Percentiles rank a stretch among this genome's conserved stretches.
phyloP scores from a whole-genome alignment of 2,329 filamentous ascomycete genomes.

The Calonectria pteridis region DNA sequence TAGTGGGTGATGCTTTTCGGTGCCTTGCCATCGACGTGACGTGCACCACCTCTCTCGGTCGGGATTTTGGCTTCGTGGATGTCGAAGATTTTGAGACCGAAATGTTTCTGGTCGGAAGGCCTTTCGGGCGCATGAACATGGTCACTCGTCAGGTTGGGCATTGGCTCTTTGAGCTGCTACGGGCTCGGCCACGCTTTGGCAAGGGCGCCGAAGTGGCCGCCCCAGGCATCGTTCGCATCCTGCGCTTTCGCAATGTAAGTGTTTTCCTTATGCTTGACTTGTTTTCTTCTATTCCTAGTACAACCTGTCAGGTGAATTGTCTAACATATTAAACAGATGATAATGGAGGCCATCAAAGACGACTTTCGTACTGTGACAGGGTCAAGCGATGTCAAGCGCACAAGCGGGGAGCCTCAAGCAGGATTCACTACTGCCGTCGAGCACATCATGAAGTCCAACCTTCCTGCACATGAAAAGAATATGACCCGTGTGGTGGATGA shows the following conservation, averaged over 20 bases:
- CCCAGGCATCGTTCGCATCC: neutral
- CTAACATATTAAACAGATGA: neutral
- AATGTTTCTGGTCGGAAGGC: neutral
- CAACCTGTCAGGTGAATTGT: neutral
- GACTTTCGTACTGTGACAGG: neutral
- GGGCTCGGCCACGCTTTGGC: neutral
- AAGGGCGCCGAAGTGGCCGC: neutral
- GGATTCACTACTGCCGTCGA: neutral
- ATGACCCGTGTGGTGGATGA: neutral
- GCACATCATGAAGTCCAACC: neutral
- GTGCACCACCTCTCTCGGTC: neutral
- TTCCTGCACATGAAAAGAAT: neutral
- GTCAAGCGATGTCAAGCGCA: neutral
- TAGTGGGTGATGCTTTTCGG: neutral
- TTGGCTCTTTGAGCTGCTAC: neutral
- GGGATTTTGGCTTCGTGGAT: neutral
- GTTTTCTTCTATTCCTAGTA: neutral
- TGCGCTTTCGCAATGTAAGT: neutral
- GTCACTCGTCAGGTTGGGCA: neutral
- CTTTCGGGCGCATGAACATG: neutral
- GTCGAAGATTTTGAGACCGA: neutral
- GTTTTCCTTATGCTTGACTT: neutral
- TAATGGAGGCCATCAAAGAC: neutral
- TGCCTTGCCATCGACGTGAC: neutral
- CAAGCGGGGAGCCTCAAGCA: neutral